phyloP scores from a whole-genome alignment of 1,284 basidiomycete species.

The Golubevia sp. region DNA sequence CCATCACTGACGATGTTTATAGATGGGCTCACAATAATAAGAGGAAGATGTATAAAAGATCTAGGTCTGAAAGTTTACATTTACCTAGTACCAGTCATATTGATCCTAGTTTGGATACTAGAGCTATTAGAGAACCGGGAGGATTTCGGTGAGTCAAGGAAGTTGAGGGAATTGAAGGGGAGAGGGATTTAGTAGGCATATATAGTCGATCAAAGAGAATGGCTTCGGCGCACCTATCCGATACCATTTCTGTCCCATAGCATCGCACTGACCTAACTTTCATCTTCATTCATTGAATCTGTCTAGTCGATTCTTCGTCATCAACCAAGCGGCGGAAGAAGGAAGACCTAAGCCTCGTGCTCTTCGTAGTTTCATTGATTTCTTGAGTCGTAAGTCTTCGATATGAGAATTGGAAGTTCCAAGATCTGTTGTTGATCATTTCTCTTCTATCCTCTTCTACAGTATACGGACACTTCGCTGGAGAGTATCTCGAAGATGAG shows the following conservation, averaged over 20 bases:
- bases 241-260: too few species aligned
- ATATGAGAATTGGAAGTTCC: slow-evolving; percentile 42
- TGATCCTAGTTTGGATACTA: slow-evolving; percentile 44
- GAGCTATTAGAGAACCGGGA: slow-evolving; percentile 50
- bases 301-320: slow-evolving; percentile 35
- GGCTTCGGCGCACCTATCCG: too few species aligned
- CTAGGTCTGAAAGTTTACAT: slow-evolving; percentile 48
- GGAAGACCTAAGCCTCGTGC: slow-evolving; percentile 48
- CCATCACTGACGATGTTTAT: slow-evolving; percentile 57
- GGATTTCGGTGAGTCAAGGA: slow-evolving; percentile 30
- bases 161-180: not conserved
- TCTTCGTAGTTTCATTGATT: slow-evolving; percentile 57
- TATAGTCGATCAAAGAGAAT: too few species aligned
- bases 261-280: too few species aligned
- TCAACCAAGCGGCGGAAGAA: slow-evolving; percentile 42
- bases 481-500: slow-evolving; percentile 38
- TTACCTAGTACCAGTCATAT: slow-evolving; percentile 46
- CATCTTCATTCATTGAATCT: too few species aligned
- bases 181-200: too few species aligned
- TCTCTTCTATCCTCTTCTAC: not conserved
- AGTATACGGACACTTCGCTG: slow-evolving; percentile 4
- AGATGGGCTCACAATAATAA: slow-evolving; percentile 58
- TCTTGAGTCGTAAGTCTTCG: slow-evolving; percentile 54
- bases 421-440: not conserved
- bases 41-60: slow-evolving; percentile 22